Conservation (phyloP, 139 green algal genomes). For the Chlamydomonas asymmetrica region DNA sequence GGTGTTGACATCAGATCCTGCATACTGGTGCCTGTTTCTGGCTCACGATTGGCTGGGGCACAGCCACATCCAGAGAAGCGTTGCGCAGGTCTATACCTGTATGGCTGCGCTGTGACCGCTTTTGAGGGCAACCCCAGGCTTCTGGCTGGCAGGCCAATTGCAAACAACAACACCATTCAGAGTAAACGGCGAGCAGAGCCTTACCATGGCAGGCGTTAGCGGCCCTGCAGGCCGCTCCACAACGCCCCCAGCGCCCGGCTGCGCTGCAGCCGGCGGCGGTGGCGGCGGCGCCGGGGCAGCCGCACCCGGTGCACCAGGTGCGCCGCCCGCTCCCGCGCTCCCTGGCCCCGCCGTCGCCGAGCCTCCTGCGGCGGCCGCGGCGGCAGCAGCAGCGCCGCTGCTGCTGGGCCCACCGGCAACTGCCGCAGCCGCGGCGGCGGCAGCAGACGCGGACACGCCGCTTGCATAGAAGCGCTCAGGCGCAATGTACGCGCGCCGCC, state of each 20-base stretch:
- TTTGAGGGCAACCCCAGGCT: too few relatives aligned
- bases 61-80: too few relatives aligned
- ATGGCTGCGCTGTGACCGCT: too few relatives aligned
- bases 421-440: not conserved
- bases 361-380: not conserved
- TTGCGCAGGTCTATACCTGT: too few relatives aligned
- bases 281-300: not conserved
- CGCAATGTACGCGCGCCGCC: conserved; percentile 92
- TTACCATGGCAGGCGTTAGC: conserved; percentile 44
- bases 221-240: conserved; percentile 8
- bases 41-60: too few relatives aligned
- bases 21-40: too few relatives aligned
- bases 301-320: not conserved
- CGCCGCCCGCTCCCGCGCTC: not conserved
- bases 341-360: not conserved
- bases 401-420: not conserved
- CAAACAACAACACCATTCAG: too few relatives aligned
- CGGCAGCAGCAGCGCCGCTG: not conserved
- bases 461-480: conserved; percentile 86
- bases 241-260: too few relatives aligned
- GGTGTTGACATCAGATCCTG: too few relatives aligned
- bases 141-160: too few relatives aligned
- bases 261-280: too few relatives aligned
- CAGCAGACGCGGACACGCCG: not conserved
- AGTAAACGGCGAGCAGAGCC: conserved; percentile 2